A percentile compares a stretch with the other conserved stretches of the same genome.
phyloP scores from a whole-genome alignment of 768 basidiomycete species.

The Russula abietina region DNA sequence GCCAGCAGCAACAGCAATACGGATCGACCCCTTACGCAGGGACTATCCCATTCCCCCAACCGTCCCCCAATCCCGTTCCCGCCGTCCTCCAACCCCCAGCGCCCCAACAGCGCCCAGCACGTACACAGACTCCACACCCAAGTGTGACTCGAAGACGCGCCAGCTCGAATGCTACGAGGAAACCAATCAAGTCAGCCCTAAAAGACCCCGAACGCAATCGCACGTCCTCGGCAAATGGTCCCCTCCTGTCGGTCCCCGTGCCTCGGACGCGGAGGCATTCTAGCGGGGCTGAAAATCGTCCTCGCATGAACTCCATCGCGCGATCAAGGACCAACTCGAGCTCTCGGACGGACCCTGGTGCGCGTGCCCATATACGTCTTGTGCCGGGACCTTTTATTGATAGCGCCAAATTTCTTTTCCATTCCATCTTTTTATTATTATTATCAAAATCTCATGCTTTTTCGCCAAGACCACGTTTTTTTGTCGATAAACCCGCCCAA shows the following conservation, averaged over 20 bases:
- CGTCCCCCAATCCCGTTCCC: conserved; percentile 13
- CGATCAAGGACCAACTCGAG: conserved; percentile 35
- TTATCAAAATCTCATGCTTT: no score
- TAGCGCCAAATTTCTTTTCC: not conserved
- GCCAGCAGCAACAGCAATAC: conserved; percentile 22
- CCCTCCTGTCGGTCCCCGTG: conserved; percentile 26
- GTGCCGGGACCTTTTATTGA: conserved; percentile 6
- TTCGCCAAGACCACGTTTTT: conserved; percentile 71
- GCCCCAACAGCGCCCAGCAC: conserved; percentile 13
- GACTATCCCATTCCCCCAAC: conserved; percentile 16
- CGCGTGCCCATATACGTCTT: conserved; percentile 2
- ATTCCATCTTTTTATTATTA: no score
- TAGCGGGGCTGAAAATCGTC: conserved; percentile 29
- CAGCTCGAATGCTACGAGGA: conserved; percentile 23
- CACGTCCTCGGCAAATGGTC: not conserved
- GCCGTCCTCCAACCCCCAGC: conserved; percentile 8
- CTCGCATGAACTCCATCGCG: conserved; percentile 29
- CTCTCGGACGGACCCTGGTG: conserved; percentile 28
- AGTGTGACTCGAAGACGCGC: conserved; percentile 33
- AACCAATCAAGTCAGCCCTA: conserved; percentile 50
- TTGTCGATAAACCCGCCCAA: conserved; percentile 61
- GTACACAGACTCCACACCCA: conserved; percentile 29
- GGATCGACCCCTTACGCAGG: conserved; percentile 9
- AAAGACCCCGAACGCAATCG: conserved; percentile 38
- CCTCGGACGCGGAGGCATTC: conserved; percentile 41